phyloP scores from a whole-genome alignment of 805 yeast species.

The Sugiyamaella smithiae region DNA sequence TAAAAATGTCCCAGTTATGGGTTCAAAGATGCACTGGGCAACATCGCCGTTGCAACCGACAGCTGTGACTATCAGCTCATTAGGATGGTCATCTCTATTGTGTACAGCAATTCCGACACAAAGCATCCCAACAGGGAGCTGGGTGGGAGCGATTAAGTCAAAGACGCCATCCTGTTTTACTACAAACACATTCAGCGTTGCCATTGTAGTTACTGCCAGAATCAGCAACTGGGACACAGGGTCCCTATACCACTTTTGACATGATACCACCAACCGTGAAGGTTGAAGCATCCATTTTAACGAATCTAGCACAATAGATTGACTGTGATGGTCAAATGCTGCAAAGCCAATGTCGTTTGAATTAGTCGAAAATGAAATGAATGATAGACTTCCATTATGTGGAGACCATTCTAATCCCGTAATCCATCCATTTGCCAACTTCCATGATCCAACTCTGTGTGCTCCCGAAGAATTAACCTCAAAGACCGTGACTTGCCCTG shows the following conservation, averaged over 20 bases:
- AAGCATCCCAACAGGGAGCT: no score
- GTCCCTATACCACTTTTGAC: constrained; percentile 14
- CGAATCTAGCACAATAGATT: no score
- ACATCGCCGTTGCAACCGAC: constrained; percentile 19
- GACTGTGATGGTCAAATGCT: no score
- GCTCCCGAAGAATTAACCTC: constrained; percentile 4
- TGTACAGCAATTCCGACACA: no score
- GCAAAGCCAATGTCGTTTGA: no score
- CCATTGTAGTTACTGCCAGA: no score
- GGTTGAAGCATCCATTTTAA: no score
- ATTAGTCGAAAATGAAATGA: not conserved
- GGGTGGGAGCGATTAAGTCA: no score
- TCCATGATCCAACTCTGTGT: constrained; percentile 2
- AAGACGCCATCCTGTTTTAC: no score
- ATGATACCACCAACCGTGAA: no score
- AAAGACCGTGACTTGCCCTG: constrained; percentile 19
- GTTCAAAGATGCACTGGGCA: constrained; percentile 1
- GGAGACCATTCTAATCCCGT: constrained; percentile 17
- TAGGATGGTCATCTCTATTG: no score
- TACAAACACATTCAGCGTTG: no score
- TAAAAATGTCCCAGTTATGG: not conserved
- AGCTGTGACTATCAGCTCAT: not conserved
- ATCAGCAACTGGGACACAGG: not conserved
- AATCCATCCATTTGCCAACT: constrained; percentile 15
- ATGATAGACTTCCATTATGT: not conserved